Conservation (phyloP, 2,329 filamentous ascomycete genomes). For the Aspergillus sojae region DNA sequence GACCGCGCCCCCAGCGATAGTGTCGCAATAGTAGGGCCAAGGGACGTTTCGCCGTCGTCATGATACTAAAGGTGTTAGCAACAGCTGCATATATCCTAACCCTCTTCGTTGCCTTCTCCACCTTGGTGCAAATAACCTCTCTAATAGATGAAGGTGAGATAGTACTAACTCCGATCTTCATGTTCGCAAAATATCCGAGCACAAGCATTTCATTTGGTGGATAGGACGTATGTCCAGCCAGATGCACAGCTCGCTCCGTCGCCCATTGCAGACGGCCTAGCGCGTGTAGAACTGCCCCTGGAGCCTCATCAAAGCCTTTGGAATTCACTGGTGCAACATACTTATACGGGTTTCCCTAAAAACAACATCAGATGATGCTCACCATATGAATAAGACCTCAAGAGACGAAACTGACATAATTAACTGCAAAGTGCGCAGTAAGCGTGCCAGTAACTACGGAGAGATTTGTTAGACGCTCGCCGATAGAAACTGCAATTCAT, state of each 20-base stretch:
- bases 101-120: not conserved
- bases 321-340: constrained; percentile 56
- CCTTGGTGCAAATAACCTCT: not conserved
- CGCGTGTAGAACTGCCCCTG: constrained; percentile 45
- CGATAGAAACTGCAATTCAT: not conserved
- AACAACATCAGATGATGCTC: constrained; percentile 5
- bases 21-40: constrained; percentile 60
- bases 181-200: constrained; percentile 58
- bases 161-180: constrained; percentile 54
- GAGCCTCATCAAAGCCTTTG: constrained; percentile 46
- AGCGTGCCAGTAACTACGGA: constrained; percentile 38
- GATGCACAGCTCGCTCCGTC: constrained; percentile 42
- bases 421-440: constrained; percentile 52
- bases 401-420: constrained; percentile 43
- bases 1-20: constrained; percentile 57
- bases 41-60: constrained; percentile 60
- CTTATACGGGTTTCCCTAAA: constrained; percentile 61
- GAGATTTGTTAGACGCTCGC: not conserved
- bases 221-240: constrained; percentile 24
- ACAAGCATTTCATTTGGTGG: constrained; percentile 60
- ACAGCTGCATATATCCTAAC: not conserved
- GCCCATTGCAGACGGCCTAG: constrained; percentile 59
- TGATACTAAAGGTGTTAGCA: constrained; percentile 48
- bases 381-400: too few relatives aligned
- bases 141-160: not conserved